A percentile compares a stretch with the other conserved stretches of the same genome.
phyloP scores from a whole-genome alignment of 2,329 filamentous ascomycete genomes.

The Geosmithia putterillii region DNA sequence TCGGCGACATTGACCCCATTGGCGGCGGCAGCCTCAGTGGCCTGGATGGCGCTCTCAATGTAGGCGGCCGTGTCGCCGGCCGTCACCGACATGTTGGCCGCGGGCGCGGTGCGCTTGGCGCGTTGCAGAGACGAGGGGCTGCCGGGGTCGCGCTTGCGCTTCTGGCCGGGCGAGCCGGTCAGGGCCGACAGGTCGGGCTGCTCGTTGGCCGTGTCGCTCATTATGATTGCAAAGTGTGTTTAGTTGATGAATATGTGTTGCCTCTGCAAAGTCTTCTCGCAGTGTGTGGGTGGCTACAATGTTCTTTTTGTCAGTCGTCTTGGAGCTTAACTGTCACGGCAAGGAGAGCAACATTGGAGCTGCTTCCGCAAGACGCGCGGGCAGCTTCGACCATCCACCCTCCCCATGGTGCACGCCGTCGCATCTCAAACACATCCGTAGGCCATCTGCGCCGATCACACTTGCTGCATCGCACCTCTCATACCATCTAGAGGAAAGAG shows the following conservation, averaged over 20 bases:
- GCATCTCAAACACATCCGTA: too few relatives aligned
- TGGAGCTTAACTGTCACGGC: too few relatives aligned
- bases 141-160: conserved; percentile 41
- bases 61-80: conserved; percentile 34
- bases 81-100: conserved; percentile 29
- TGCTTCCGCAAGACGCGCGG: too few relatives aligned
- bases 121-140: conserved; percentile 37
- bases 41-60: conserved; percentile 40
- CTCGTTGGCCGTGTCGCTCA: conserved; percentile 35
- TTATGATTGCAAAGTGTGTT: conserved; percentile 10
- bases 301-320: too few relatives aligned
- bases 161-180: conserved; percentile 32
- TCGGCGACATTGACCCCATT: conserved; percentile 36
- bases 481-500: too few relatives aligned
- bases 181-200: conserved; percentile 33
- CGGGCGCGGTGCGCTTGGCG: conserved; percentile 32
- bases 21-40: conserved; percentile 19
- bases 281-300: background rate
- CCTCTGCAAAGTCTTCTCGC: too few relatives aligned
- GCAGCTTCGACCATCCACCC: too few relatives aligned
- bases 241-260: background rate
- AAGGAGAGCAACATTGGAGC: too few relatives aligned
- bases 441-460: too few relatives aligned
- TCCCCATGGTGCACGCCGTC: too few relatives aligned
- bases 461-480: too few relatives aligned